Percentiles rank a stretch among this genome's conserved stretches.
Conservation (phyloP, 768 basidiomycete species). For the Macrocybe gigantea region DNA sequence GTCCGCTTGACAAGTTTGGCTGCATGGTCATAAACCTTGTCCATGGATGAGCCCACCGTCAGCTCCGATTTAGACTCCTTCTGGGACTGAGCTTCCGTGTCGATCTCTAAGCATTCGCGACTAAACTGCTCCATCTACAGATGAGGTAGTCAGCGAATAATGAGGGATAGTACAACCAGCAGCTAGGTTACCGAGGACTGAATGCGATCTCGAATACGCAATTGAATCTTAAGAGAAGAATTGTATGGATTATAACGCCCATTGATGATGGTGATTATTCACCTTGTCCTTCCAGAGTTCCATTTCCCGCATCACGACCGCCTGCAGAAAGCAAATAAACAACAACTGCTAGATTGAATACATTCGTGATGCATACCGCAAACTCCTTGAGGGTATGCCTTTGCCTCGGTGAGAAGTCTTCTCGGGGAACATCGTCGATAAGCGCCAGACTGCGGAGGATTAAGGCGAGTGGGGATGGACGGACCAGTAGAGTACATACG, state of each 20-base stretch:
- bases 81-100: slow-evolving; percentile 43
- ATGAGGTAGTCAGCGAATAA: background rate
- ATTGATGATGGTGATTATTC: slow-evolving; percentile 1
- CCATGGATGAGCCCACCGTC: slow-evolving; percentile 55
- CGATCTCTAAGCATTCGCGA: slow-evolving; percentile 90
- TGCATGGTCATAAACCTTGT: slow-evolving; percentile 85
- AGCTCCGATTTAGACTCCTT: slow-evolving; percentile 31
- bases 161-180: background rate
- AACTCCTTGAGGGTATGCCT: slow-evolving; percentile 93
- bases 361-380: slow-evolving; percentile 42
- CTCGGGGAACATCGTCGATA: slow-evolving; percentile 75
- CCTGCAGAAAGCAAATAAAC: slow-evolving; percentile 28
- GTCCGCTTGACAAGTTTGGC: slow-evolving; percentile 86
- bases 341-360: background rate
- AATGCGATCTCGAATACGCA: slow-evolving; percentile 85
- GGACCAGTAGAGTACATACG: slow-evolving; percentile 33
- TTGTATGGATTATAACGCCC: background rate
- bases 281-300: slow-evolving; percentile 95
- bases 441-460: slow-evolving; percentile 57
- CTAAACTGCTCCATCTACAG: slow-evolving; percentile 90
- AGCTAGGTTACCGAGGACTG: slow-evolving; percentile 67
- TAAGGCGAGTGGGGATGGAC: background rate
- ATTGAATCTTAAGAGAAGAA: slow-evolving; percentile 57
- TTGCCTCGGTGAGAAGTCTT: slow-evolving; percentile 84
- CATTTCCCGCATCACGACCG: slow-evolving; percentile 91